A percentile compares a stretch with the other conserved stretches of the same genome.
Conservation (phyloP, 2,329 filamentous ascomycete genomes). For the Diaporthe caulivora region DNA sequence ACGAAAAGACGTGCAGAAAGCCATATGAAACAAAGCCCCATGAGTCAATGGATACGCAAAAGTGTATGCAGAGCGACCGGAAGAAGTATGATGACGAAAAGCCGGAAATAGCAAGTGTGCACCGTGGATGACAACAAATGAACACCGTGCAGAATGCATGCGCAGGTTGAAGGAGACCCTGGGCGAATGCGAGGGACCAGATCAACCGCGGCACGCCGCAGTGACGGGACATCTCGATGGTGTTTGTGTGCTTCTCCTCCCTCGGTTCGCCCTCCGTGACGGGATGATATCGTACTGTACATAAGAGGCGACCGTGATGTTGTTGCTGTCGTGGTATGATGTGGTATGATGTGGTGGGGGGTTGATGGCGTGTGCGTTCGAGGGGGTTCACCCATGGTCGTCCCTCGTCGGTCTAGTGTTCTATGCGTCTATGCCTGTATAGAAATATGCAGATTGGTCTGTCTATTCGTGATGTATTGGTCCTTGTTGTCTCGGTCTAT, state of each 20-base stretch:
- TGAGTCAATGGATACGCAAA: background rate
- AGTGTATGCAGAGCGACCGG: slow-evolving; percentile 17
- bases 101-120: background rate
- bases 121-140: background rate
- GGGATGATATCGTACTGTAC: background rate
- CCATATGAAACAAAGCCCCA: background rate
- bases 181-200: background rate
- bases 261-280: background rate
- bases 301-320: background rate
- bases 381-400: background rate
- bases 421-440: slow-evolving; percentile 25
- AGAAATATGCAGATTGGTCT: slow-evolving; percentile 21
- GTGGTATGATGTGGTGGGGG: background rate
- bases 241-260: background rate
- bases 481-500: slow-evolving; percentile 2
- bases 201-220: slow-evolving; percentile 1
- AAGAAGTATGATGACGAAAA: background rate
- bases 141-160: slow-evolving; percentile 27
- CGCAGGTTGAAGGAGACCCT: no score
- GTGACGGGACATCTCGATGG: background rate
- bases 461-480: slow-evolving; percentile 23
- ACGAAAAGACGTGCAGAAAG: background rate
- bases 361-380: background rate
- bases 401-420: slow-evolving; percentile 13
- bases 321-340: background rate